Base-by-base conservation (phyloP, 225 moss, liverwort and hornwort species). In the Marchantia paleacea region DNA sequence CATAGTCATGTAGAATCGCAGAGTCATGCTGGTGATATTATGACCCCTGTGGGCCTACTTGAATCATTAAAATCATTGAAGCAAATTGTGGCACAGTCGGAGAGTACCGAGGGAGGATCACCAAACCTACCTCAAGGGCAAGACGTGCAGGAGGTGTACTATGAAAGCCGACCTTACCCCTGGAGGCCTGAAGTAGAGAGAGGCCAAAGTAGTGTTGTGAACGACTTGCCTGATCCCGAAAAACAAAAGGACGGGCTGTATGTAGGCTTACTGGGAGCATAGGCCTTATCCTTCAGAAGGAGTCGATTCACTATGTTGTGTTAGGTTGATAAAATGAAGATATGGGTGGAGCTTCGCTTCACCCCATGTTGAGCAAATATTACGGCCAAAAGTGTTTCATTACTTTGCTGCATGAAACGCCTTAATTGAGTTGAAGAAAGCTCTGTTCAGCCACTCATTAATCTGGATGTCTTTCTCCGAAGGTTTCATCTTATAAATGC, bases 11-110 rank as follows among this genome's bases (percentile, higher is more conserved):
- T 88, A 60, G 92, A 92, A 83, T 57, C 82, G 51, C 65, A 75
- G 60, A 85, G 86, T 80, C 63, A 81, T 61, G 57, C 79, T 54
- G 80, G 86, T 29, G 86, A 79, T 78, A 22, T 78, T 78, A 22
- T 78, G 3, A 81, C 83, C 9, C 87, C 89, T 2, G 75, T 84
- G 82, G 90, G 88, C 13, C 81, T 96, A 8, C 82, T 96, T 55
- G 88, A 92, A 68, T 96, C 96, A 16, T 81, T 96, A 79, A 92
- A 91, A 58, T 94, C 94, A 7, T 81, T 96, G 82, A 91, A 91
- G 84, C 83, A 89, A 51, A 91, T 92, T 86, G 92, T 92, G 72
- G 76, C 85, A 39, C 89, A 91, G 72, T 92, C 93, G 0, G 87
- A 85, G 47, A 87, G 55, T 75, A 83, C 81, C 65, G 84, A 80